phyloP scores from a whole-genome alignment of 2,329 filamentous ascomycete genomes.

The Diaporthe destruens region DNA sequence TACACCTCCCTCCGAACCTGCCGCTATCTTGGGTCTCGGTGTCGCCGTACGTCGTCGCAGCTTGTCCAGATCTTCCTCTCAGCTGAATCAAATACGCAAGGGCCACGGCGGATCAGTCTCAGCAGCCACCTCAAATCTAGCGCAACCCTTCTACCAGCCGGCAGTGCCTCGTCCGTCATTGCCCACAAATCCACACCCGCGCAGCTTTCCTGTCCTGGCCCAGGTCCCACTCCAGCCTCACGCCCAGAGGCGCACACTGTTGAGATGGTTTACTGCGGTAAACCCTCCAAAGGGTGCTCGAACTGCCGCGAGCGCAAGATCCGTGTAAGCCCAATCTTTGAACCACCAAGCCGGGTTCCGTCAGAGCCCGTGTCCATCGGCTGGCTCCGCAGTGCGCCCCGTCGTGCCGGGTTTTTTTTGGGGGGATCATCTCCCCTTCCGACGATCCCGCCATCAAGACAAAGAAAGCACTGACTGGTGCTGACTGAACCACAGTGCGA shows the following conservation, averaged over 20 bases:
- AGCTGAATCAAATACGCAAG: constrained; percentile 6
- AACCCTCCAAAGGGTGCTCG: constrained; percentile 69
- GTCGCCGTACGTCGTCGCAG: constrained; percentile 14
- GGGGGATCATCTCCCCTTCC: neutral
- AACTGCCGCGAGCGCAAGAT: constrained; percentile 69
- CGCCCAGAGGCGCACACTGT: constrained; percentile 6
- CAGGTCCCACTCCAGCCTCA: constrained; percentile 22
- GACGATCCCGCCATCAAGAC: constrained; percentile 8
- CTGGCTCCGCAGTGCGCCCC: constrained; percentile 8
- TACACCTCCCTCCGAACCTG: constrained; percentile 19
- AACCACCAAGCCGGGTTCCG: neutral
- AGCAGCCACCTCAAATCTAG: constrained; percentile 11
- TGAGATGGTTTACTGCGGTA: constrained; percentile 70
- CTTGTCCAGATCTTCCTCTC: constrained; percentile 1
- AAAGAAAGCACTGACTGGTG: constrained; percentile 30
- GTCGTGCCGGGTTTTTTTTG: neutral
- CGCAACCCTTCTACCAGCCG: neutral
- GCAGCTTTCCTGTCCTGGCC: constrained; percentile 25
- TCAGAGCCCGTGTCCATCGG: neutral
- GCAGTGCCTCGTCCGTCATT: constrained; percentile 3
- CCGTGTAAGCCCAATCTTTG: constrained; percentile 57
- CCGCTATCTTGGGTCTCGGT: neutral
- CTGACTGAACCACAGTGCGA: constrained; percentile 59
- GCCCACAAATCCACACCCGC: constrained; percentile 22
- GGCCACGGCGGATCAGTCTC: constrained; percentile 15